phyloP scores from a whole-genome alignment of 2,329 filamentous ascomycete species.

The Paraphoma sp. region DNA sequence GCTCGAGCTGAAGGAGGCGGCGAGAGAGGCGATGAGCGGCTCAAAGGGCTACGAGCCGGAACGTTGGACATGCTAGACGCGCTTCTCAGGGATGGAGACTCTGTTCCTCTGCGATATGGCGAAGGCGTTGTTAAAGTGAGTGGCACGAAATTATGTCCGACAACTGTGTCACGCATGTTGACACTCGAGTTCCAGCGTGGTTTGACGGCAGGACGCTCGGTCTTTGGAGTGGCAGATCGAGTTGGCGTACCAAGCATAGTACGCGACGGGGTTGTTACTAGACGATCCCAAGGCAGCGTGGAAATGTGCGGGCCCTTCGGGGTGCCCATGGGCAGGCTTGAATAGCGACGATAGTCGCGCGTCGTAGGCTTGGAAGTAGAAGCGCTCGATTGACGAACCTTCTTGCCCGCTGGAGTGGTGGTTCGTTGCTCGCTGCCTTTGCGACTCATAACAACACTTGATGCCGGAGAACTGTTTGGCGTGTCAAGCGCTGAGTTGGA shows the following conservation, averaged over 20 bases:
- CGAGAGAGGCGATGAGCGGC: slow-evolving; percentile 34
- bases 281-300: slow-evolving; percentile 1
- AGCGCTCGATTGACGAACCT: slow-evolving; percentile 56
- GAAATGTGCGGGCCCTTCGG: slow-evolving; percentile 26
- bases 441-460: slow-evolving; percentile 65
- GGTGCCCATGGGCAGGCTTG: slow-evolving; percentile 52
- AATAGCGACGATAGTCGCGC: slow-evolving; percentile 54
- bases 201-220: slow-evolving; percentile 36
- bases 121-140: slow-evolving; percentile 43
- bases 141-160: slow-evolving; percentile 50
- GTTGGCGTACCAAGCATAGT: slow-evolving; percentile 33
- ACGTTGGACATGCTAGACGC: slow-evolving; percentile 43
- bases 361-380: slow-evolving; percentile 50
- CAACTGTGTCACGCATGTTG: slow-evolving; percentile 46
- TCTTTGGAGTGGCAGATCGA: slow-evolving; percentile 33
- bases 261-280: slow-evolving; percentile 28
- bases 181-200: slow-evolving; percentile 50
- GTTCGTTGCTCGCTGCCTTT: slow-evolving; percentile 56
- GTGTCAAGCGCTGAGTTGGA: slow-evolving; percentile 71
- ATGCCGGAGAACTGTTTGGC: slow-evolving; percentile 68
- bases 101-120: slow-evolving; percentile 31
- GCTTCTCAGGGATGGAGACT: slow-evolving; percentile 25
- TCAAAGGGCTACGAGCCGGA: slow-evolving; percentile 44
- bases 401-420: slow-evolving; percentile 55
- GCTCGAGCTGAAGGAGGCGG: slow-evolving; percentile 20